Evolutionary conservation across 306 rosid species (phyloP).

Genomic region (Arachis stenosperma): DNA sequence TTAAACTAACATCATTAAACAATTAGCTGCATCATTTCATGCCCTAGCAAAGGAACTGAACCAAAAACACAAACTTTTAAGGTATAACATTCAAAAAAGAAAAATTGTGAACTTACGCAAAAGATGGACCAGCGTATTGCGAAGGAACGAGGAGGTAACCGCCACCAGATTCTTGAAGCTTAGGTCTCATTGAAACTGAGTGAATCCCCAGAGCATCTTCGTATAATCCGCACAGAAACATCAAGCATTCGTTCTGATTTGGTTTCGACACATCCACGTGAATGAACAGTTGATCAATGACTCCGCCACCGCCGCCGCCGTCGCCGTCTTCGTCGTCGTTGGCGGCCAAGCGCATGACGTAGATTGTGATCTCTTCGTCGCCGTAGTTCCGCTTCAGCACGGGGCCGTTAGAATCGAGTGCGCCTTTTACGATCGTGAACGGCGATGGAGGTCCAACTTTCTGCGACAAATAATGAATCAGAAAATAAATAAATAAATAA

Average conservation of each 20-base stretch:
- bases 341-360: constrained; percentile 66
- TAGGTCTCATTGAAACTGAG: constrained; percentile 82
- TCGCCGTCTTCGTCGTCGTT: constrained; percentile 57
- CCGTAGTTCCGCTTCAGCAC: constrained; percentile 67
- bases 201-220: constrained; percentile 94
- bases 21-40: not conserved
- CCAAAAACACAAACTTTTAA: not conserved
- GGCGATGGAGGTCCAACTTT: constrained; percentile 79
- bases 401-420: constrained; percentile 73
- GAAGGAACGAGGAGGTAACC: constrained; percentile 48
- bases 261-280: constrained; percentile 82
- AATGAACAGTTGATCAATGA: constrained; percentile 72
- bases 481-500: not conserved
- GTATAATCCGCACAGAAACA: constrained; percentile 76
- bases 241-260: constrained; percentile 57
- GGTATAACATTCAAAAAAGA: not conserved
- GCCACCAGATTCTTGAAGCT: constrained; percentile 37
- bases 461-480: constrained; percentile 39
- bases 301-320: constrained; percentile 47
- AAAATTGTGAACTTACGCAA: constrained; percentile 55
- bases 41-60: not conserved
- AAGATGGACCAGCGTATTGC: constrained; percentile 67
- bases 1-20: not conserved
- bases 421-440: constrained; percentile 72
- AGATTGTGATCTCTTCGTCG: constrained; percentile 68